Evolutionary conservation across 176 grass and related monocot genomes (phyloP).

Genomic region (Raddia guianensis): DNA sequence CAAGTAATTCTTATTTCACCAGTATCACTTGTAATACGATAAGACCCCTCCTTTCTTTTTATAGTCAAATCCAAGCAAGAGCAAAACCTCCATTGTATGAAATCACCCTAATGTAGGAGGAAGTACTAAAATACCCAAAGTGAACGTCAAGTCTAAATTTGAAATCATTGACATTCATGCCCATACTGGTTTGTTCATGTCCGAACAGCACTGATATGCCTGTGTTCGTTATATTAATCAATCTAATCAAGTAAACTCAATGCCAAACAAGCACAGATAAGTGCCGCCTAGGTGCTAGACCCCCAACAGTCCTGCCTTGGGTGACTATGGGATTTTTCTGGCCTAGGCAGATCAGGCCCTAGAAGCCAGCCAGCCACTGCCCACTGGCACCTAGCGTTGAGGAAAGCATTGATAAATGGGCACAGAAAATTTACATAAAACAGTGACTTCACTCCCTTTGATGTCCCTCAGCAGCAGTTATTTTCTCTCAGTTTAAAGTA

Average conservation of each 20-base stretch:
- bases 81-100: not conserved
- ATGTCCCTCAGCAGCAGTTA: not conserved
- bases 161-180: not conserved
- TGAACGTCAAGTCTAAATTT: not conserved
- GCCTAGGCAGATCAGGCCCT: no score
- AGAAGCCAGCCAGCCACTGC: no score
- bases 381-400: no score
- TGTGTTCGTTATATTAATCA: not conserved
- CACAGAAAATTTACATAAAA: constrained; percentile 11
- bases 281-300: no score
- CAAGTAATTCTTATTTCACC: not conserved
- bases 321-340: no score
- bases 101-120: not conserved
- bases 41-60: not conserved
- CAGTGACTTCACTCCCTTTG: constrained; percentile 17
- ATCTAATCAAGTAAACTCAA: not conserved
- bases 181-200: not conserved
- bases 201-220: not conserved
- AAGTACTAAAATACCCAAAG: not conserved
- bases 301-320: no score
- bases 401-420: not conserved
- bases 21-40: not conserved
- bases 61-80: not conserved
- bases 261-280: not conserved
- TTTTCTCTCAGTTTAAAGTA: not conserved